Evolutionary conservation across 192 early-diverging fungal genomes (phyloP), one percentile per base, ranked within the genome.

Genomic region (Podila verticillata): DNA sequence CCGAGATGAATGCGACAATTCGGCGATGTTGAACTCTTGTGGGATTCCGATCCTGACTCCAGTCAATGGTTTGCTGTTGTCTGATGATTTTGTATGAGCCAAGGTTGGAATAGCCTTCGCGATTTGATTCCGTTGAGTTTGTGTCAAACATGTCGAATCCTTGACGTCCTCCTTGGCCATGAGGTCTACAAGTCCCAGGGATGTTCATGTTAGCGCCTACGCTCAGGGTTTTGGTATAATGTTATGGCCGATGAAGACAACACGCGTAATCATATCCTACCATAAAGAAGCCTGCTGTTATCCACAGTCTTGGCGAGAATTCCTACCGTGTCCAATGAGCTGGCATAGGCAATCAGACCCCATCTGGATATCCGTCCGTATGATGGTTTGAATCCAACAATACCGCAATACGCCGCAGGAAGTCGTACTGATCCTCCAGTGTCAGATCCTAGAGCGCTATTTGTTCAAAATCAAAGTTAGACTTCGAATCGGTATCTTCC

Each of bases 401-500:
- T 85, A 10, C 97, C 97, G 75, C 96, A 97, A 83, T 95, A 98
- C 5, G 97, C 89, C 4, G 96, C 97, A 7, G 97, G 97, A 19
- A 96, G 83, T 28, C 97, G 83, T n/a, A 98, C 94, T 5, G 95
- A 97, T 17, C 97, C 97, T 61, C 97, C 97, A 2, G 97, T 98
- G 64, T 98, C 97, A 3, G 96, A 97, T 3, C 97, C 97, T 39
- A 98, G 65, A 0, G 95, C 94, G 17, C 92, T 95, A 73, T 58
- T 10, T 10, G 4, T 44, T 44, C 39, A 0, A 44, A 15, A 15
- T 2, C 15, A 54, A 24, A 17, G 19, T 54, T 26, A 54, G 51
- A 24, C 7, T 51, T 54, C 3, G 10, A 1, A 10, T 44, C 13
- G 39, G 15, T 7, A 44, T 44, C 13, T 2, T 2, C 4, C 39